Conservation (phyloP, 495 filamentous ascomycete species). For the Aspergillus saccharolyticus region DNA sequence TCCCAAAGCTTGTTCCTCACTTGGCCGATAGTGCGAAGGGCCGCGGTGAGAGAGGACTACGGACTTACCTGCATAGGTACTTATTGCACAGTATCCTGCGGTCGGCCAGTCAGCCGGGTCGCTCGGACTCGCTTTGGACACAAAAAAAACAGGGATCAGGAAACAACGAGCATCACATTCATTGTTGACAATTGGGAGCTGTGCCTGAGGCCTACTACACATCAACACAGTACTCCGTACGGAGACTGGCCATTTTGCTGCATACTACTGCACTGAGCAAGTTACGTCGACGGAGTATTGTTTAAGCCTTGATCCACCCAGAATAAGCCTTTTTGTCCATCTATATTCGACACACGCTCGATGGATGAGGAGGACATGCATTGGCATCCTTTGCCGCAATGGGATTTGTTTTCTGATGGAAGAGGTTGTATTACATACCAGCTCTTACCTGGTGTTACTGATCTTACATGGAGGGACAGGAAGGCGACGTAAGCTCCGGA, state of each 20-base stretch:
- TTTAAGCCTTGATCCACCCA: background rate
- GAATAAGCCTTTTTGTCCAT: constrained; percentile 3
- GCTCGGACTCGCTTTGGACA: background rate
- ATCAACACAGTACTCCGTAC: too few relatives aligned
- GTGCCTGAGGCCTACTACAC: too few relatives aligned
- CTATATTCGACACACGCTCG: background rate
- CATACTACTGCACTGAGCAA: too few relatives aligned
- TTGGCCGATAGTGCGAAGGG: too few relatives aligned
- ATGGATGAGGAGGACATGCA: background rate
- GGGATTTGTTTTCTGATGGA: background rate
- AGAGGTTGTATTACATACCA: background rate
- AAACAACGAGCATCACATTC: too few relatives aligned
- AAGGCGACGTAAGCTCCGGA: background rate
- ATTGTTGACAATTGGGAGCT: too few relatives aligned
- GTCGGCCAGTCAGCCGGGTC: background rate
- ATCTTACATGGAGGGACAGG: background rate
- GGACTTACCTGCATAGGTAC: too few relatives aligned
- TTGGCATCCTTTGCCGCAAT: background rate
- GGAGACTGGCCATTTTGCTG: too few relatives aligned
- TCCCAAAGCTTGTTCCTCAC: background rate
- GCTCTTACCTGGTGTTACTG: background rate
- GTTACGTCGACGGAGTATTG: background rate
- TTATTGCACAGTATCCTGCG: background rate
- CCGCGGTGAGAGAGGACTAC: too few relatives aligned
- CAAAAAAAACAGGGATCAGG: too few relatives aligned